Conservation (phyloP, 495 filamentous ascomycete species). For the Cetradonia linearis region DNA sequence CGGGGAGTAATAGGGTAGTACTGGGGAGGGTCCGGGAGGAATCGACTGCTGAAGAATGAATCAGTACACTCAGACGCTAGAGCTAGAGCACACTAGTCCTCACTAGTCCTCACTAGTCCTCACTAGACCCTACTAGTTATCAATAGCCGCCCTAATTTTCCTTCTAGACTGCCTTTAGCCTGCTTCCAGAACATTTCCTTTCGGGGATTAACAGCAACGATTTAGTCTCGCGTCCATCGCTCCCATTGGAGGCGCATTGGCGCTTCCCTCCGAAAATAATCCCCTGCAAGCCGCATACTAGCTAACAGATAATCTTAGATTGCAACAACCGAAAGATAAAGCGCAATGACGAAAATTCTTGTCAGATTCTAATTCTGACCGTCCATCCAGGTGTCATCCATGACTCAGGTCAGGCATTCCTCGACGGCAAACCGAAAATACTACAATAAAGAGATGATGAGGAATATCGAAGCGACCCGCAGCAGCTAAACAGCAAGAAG, state of each 20-base stretch:
- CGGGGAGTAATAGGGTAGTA: not conserved
- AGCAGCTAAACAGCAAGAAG: not conserved
- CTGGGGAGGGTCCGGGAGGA: too few species aligned
- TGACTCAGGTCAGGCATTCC: too few species aligned
- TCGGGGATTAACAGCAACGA: not conserved
- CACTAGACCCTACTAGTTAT: not conserved
- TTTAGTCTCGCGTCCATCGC: not conserved
- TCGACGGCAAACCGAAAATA: not conserved
- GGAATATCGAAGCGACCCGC: not conserved
- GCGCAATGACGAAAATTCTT: not conserved
- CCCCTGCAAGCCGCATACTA: not conserved
- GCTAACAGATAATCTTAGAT: slow-evolving; percentile 12
- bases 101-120: not conserved
- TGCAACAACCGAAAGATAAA: not conserved
- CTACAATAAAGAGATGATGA: not conserved
- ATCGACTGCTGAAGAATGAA: not conserved
- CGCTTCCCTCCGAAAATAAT: not conserved
- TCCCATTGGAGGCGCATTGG: not conserved
- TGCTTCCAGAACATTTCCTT: slow-evolving; percentile 1
- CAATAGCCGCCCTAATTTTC: not conserved
- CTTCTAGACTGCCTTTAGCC: slow-evolving; percentile 1
- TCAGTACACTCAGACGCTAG: not conserved
- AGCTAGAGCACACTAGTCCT: not conserved
- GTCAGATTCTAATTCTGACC: not conserved
- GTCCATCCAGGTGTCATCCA: not conserved